Conservation (phyloP, 2,329 filamentous ascomycete species). For the Aaosphaeria pasadenensis region DNA sequence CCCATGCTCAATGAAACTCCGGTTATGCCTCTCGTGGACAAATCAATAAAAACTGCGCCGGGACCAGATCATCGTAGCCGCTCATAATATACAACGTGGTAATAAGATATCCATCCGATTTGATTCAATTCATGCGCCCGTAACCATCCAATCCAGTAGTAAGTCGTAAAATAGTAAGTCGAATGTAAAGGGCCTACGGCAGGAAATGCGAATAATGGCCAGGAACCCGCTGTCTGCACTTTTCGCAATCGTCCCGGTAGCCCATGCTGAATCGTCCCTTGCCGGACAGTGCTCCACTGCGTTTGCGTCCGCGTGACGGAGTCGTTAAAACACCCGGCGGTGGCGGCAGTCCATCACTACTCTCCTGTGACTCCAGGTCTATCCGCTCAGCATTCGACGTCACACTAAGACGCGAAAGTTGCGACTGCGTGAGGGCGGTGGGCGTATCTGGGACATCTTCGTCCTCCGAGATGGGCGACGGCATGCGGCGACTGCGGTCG, state of each 20-base stretch:
- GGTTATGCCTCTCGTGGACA: too few relatives aligned
- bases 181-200: constrained; percentile 6
- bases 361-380: constrained; percentile 17
- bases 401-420: constrained; percentile 37
- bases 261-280: constrained; percentile 47
- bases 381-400: constrained; percentile 30
- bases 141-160: too few relatives aligned
- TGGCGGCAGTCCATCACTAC: constrained; percentile 7
- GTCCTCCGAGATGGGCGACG: constrained; percentile 40
- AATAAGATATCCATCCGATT: too few relatives aligned
- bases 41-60: too few relatives aligned
- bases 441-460: constrained; percentile 36
- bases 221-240: constrained; percentile 46
- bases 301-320: constrained; percentile 31
- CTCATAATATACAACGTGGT: too few relatives aligned
- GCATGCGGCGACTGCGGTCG: constrained; percentile 33
- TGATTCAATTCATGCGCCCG: too few relatives aligned
- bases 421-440: constrained; percentile 34
- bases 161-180: background rate
- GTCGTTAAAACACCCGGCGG: constrained; percentile 15
- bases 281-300: constrained; percentile 37
- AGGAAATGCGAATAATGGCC: constrained; percentile 51
- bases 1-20: too few relatives aligned
- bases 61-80: too few relatives aligned
- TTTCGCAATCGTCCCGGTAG: constrained; percentile 49